Evolutionary conservation across 1,284 basidiomycete species (phyloP).

Genomic region (Papiliotrema laurentii): DNA sequence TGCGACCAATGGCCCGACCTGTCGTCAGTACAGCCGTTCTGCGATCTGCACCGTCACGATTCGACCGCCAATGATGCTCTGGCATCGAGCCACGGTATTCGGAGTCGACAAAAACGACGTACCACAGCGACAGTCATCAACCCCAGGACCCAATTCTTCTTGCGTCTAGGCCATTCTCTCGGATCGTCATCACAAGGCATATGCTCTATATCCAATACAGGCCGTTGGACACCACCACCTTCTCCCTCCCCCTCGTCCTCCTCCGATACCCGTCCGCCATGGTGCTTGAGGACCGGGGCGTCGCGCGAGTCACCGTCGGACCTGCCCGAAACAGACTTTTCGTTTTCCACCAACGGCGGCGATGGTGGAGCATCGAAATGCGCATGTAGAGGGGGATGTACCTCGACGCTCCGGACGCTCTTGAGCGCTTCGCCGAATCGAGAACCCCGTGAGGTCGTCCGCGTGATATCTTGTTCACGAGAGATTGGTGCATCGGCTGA

Average conservation of each 20-base stretch:
- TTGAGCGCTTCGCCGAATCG: neutral
- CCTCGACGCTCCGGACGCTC: slow-evolving; percentile 2
- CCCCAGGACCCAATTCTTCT: slow-evolving; percentile 54
- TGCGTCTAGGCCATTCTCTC: slow-evolving; percentile 61
- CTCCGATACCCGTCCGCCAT: neutral
- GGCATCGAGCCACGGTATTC: no score
- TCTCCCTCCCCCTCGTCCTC: neutral
- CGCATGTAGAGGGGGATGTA: slow-evolving; percentile 17
- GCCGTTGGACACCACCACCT: neutral
- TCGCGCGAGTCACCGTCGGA: no score
- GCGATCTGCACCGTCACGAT: slow-evolving; percentile 2
- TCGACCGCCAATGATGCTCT: no score
- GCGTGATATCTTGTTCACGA: neutral
- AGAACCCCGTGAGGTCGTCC: neutral
- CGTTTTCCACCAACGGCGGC: slow-evolving; percentile 9
- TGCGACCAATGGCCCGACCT: slow-evolving; percentile 64
- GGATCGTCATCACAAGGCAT: slow-evolving; percentile 70
- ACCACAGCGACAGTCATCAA: slow-evolving; percentile 38
- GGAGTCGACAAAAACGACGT: no score
- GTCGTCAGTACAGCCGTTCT: slow-evolving; percentile 22
- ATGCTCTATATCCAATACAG: slow-evolving; percentile 60
- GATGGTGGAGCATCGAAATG: slow-evolving; percentile 18
- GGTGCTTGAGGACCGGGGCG: neutral
- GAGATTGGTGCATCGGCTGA: neutral
- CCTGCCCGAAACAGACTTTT: neutral